Evolutionary conservation across 768 basidiomycete species (phyloP), one percentile per base, ranked within the genome.

Genomic region (Pulveroboletus sp.): DNA sequence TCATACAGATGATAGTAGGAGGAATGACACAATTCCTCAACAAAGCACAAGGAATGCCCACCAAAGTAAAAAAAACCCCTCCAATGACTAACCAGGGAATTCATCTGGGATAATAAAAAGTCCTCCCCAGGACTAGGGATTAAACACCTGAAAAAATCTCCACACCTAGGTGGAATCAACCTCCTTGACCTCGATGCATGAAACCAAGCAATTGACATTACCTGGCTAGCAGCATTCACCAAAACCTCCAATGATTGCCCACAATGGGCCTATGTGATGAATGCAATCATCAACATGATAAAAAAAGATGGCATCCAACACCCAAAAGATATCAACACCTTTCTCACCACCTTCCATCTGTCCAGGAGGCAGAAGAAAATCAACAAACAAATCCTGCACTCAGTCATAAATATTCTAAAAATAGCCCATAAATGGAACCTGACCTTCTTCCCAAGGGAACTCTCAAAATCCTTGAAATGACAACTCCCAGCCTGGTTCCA

Each of bases 1-100:
- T 67, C 0, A 24, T 62, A 0, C 63, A 69, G 32, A 58, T 64
- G 37, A 39, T 43, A 0, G 45, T 64, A 0, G 63, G 65, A 0
- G 63, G 60, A 0, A 57, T 60, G 49, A 63, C 67, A 0, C 70
- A 72, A 50, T 72, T 64, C 57, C 59, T 69, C 0, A 62, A 62
- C 0, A 54, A 52, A n/a, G 68, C 67, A 0, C 69, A 69, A 36
- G 64, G 63, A 0, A 71, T 71, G 68, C 68, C 67, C 1, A 14
- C 34, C 3, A 23, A 45, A 0, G 41, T 63, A 0, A 54, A 57
- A 2, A 20, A 49, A 10, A 6, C 44, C 10, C 54, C 69, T 0
- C 50, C 14, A 0, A 61, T n/a, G 59, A 24, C 31, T 51, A 0
- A 46, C 50, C 1, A 2, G 3, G 56, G 37, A 35, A 3, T 68